These are phyloP conservation scores for Colletotrichum lentis DNA, from an alignment of 2,329 filamentous ascomycete genomes.

Conservation along the genomic window DNA sequence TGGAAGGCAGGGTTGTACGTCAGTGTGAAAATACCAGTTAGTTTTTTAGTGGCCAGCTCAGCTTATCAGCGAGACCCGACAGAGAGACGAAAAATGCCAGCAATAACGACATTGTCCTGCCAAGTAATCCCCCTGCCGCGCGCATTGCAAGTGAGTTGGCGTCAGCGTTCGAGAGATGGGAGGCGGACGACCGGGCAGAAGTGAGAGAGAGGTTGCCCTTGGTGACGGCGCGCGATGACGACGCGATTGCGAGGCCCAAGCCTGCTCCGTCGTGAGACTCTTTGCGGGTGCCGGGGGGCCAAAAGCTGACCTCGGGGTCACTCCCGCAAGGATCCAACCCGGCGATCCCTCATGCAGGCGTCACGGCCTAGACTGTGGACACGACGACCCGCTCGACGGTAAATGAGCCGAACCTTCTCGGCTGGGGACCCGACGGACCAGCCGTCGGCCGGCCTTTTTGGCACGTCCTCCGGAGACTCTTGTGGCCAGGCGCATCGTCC, in stretches of 20 bases:
- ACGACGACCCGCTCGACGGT: background rate
- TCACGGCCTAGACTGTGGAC: too few relatives aligned
- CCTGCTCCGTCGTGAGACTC: background rate
- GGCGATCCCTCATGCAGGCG: conserved; percentile 1
- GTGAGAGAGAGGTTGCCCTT: too few relatives aligned
- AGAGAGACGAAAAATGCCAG: conserved; percentile 26
- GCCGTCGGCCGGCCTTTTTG: conserved; percentile 20
- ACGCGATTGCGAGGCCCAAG: background rate
- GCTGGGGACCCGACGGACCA: conserved; percentile 2
- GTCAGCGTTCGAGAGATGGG: too few relatives aligned
- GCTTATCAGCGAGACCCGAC: conserved; percentile 26
- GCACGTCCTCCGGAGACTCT: conserved; percentile 21
- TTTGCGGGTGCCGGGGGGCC: conserved; percentile 12
- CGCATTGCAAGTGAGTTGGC: background rate
- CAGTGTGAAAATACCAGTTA: conserved; percentile 35
- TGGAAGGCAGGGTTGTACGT: conserved; percentile 23
- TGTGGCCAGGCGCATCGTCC: conserved; percentile 37
- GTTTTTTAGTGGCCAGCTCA: conserved; percentile 25
- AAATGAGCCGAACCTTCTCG: background rate
- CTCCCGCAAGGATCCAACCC: conserved; percentile 15
- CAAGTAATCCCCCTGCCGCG: background rate
- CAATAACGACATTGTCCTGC: conserved; percentile 5
- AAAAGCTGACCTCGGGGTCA: background rate
- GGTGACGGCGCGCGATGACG: background rate
- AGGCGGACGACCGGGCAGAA: too few relatives aligned